A percentile compares a stretch with the other conserved stretches of the same genome.
phyloP scores from a whole-genome alignment of 495 filamentous ascomycete genomes.

The Copromyces sp. region DNA sequence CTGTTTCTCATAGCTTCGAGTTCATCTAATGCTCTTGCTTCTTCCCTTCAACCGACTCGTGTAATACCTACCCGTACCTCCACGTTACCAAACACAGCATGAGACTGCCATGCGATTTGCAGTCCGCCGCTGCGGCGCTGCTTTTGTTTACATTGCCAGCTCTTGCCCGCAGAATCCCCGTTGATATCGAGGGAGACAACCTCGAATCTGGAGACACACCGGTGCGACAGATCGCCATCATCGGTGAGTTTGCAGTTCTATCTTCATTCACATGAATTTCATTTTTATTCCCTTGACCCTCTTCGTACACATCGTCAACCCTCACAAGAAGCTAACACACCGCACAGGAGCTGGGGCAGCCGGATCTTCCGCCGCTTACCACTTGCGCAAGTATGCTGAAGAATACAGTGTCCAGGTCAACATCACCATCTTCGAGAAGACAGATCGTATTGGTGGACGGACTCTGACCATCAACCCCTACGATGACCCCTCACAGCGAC shows the following conservation, averaged over 20 bases:
- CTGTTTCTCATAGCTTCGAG: background rate
- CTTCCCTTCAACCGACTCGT: background rate
- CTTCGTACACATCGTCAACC: constrained; percentile 4
- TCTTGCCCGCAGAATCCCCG: background rate
- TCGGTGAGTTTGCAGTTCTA: constrained; percentile 24
- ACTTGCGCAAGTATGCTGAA: constrained; percentile 59
- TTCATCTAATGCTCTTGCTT: background rate
- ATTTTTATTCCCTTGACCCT: background rate
- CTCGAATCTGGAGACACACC: background rate
- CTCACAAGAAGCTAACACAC: constrained; percentile 10
- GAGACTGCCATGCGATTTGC: background rate
- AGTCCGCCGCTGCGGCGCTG: background rate
- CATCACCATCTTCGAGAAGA: constrained; percentile 84
- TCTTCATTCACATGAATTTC: background rate
- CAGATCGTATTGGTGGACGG: constrained; percentile 71
- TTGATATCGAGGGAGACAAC: background rate
- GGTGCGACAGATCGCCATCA: constrained; percentile 34
- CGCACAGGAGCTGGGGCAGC: constrained; percentile 76
- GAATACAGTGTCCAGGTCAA: constrained; percentile 45
- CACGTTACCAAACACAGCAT: background rate
- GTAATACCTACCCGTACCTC: background rate
- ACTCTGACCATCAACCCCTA: constrained; percentile 81
- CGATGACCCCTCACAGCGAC: constrained; percentile 53
- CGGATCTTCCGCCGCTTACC: constrained; percentile 79
- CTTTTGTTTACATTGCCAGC: background rate